Percentiles rank a stretch among this genome's conserved stretches.
phyloP scores from a whole-genome alignment of 1,139 yeast genomes.

The Meyerozyma carpophila region DNA sequence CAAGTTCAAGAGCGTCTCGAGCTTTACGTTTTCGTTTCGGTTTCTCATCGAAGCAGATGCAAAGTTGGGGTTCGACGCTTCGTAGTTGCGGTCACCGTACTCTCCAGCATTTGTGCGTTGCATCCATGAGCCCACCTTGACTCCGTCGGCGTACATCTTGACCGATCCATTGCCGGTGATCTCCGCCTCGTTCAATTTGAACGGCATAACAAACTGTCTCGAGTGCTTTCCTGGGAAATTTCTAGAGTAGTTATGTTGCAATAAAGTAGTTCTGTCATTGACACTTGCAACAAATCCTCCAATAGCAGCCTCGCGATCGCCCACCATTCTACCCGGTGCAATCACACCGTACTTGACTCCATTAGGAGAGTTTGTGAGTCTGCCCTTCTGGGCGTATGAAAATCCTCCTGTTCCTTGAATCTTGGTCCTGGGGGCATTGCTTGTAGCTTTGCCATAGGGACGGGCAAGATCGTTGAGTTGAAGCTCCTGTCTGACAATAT shows the following conservation, averaged over 20 bases:
- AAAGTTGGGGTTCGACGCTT: conserved; percentile 29
- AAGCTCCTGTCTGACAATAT: conserved; percentile 16
- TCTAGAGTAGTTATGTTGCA: conserved; percentile 37
- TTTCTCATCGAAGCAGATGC: conserved; percentile 31
- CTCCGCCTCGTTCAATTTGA: conserved; percentile 37
- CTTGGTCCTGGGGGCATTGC: conserved; percentile 11
- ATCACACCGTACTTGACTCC: conserved; percentile 58
- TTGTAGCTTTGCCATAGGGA: conserved; percentile 11
- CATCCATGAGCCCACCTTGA: conserved; percentile 39
- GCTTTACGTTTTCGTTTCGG: conserved; percentile 27
- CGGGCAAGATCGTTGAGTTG: conserved; percentile 19
- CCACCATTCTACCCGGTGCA: conserved; percentile 68
- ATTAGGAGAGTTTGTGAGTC: conserved; percentile 67
- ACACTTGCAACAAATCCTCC: conserved; percentile 6
- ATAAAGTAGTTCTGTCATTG: conserved; percentile 32
- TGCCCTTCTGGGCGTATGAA: conserved; percentile 66
- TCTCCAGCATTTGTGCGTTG: conserved; percentile 18
- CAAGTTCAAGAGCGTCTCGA: conserved; percentile 31
- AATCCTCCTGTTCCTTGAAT: conserved; percentile 71
- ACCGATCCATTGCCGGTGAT: conserved; percentile 32
- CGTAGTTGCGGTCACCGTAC: conserved; percentile 18
- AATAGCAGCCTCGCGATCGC: conserved; percentile 51
- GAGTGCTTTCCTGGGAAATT: conserved; percentile 40
- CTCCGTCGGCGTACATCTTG: conserved; percentile 36
- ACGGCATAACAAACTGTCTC: conserved; percentile 43